Conservation (phyloP, 331 rosid species). For the Acacia pycnantha region DNA sequence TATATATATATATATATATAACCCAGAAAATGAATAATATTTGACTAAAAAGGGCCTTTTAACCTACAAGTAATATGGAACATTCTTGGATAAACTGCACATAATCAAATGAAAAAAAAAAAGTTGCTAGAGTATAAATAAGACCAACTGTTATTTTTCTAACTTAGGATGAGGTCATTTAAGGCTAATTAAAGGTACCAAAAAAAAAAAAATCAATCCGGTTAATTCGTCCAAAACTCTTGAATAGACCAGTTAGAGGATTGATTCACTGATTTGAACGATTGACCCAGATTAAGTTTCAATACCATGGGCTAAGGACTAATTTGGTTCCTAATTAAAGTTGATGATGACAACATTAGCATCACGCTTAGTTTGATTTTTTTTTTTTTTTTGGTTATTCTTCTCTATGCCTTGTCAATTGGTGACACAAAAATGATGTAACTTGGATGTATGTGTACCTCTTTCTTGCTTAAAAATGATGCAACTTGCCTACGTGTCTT, state of each 20-base stretch:
- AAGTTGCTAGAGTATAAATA: too few species aligned
- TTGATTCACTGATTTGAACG: too few species aligned
- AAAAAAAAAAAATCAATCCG: too few species aligned
- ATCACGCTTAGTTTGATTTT: constrained; percentile 20
- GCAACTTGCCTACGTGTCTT: neutral
- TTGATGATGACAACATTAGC: constrained; percentile 38
- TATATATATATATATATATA: too few species aligned
- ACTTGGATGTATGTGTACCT: neutral
- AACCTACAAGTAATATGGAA: neutral
- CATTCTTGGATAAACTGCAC: neutral
- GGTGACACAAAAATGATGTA: neutral
- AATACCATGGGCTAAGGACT: neutral
- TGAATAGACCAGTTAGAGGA: too few species aligned
- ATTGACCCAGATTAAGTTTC: too few species aligned
- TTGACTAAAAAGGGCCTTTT: neutral
- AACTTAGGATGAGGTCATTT: neutral
- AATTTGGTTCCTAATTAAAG: constrained; percentile 25
- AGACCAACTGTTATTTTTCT: neutral
- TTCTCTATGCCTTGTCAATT: neutral
- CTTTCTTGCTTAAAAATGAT: neutral
- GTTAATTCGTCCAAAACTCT: neutral
- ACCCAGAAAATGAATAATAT: too few species aligned
- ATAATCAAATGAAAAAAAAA: neutral
- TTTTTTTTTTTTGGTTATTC: too few species aligned
- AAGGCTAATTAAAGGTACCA: neutral